phyloP scores from a whole-genome alignment of 768 basidiomycete genomes.

The Tylopilus cervinicoccineus region DNA sequence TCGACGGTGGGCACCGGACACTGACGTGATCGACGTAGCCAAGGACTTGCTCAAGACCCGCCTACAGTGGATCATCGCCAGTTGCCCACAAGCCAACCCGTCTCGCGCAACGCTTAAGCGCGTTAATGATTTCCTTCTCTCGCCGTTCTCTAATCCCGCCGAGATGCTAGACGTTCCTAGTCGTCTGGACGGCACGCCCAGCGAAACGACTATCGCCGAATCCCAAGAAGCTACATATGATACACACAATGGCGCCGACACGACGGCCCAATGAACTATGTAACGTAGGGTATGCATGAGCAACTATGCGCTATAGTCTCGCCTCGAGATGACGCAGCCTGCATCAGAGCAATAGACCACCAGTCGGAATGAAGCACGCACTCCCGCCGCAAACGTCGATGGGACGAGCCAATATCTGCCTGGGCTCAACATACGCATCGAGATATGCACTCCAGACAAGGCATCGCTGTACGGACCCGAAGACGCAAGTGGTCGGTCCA shows the following conservation, averaged over 20 bases:
- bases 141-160: slow-evolving; percentile 18
- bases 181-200: background rate
- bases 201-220: background rate
- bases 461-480: slow-evolving; percentile 81
- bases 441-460: slow-evolving; percentile 65
- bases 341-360: slow-evolving; percentile 51
- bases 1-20: background rate
- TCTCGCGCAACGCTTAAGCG: slow-evolving; percentile 76
- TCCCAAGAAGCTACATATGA: background rate
- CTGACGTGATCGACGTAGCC: slow-evolving; percentile 20
- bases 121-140: slow-evolving; percentile 71
- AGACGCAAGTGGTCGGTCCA: slow-evolving; percentile 50
- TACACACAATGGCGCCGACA: background rate
- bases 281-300: background rate
- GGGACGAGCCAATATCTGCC: slow-evolving; percentile 74
- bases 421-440: slow-evolving; percentile 42
- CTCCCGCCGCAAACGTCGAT: slow-evolving; percentile 65
- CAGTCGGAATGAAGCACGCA: slow-evolving; percentile 54
- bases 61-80: slow-evolving; percentile 83
- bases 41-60: slow-evolving; percentile 69
- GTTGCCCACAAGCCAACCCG: slow-evolving; percentile 74
- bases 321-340: slow-evolving; percentile 21
- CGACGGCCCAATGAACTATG: background rate
- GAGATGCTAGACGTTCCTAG: background rate
- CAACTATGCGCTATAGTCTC: background rate